Percentiles rank a stretch among this genome's conserved stretches.
phyloP scores from a whole-genome alignment of 2,329 filamentous ascomycete species.

The Furcasterigmium sp. region DNA sequence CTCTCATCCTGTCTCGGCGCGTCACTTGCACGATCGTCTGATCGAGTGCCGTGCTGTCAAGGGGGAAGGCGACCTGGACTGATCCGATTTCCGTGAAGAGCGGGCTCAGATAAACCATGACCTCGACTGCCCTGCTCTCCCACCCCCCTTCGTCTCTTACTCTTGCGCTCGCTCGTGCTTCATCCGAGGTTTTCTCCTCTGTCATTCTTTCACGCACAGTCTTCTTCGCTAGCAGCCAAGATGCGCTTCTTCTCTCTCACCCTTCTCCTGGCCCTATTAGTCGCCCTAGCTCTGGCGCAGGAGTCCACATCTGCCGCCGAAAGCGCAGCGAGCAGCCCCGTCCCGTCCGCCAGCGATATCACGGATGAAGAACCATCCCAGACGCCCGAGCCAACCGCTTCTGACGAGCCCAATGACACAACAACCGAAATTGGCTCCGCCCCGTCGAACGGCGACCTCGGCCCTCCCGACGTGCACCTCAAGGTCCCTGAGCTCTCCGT shows the following conservation, averaged over 20 bases:
- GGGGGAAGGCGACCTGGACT: too few relatives aligned
- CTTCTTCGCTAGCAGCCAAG: too few relatives aligned
- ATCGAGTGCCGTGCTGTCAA: too few relatives aligned
- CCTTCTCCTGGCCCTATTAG: slow-evolving; percentile 23
- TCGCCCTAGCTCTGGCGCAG: slow-evolving; percentile 23
- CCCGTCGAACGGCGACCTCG: slow-evolving; percentile 23
- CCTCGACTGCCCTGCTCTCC: too few relatives aligned
- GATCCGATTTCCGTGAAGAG: too few relatives aligned
- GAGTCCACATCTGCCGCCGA: slow-evolving; percentile 19
- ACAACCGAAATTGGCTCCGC: slow-evolving; percentile 13
- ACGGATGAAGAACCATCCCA: not conserved
- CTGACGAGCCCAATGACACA: not conserved
- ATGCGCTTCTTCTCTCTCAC: slow-evolving; percentile 13
- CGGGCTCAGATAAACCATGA: too few relatives aligned
- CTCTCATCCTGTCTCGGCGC: too few relatives aligned
- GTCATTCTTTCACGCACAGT: too few relatives aligned
- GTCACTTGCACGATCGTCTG: too few relatives aligned
- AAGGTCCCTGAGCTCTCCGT: slow-evolving; percentile 54
- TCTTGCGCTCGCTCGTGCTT: too few relatives aligned
- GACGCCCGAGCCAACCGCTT: not conserved
- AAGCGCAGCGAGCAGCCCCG: slow-evolving; percentile 7
- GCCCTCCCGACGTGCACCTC: slow-evolving; percentile 50
- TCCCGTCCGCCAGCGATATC: slow-evolving; percentile 10
- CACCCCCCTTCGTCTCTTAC: too few relatives aligned
- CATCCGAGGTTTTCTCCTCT: not conserved